phyloP scores from a whole-genome alignment of 306 rosid species.

The Dalbergia oliveri region DNA sequence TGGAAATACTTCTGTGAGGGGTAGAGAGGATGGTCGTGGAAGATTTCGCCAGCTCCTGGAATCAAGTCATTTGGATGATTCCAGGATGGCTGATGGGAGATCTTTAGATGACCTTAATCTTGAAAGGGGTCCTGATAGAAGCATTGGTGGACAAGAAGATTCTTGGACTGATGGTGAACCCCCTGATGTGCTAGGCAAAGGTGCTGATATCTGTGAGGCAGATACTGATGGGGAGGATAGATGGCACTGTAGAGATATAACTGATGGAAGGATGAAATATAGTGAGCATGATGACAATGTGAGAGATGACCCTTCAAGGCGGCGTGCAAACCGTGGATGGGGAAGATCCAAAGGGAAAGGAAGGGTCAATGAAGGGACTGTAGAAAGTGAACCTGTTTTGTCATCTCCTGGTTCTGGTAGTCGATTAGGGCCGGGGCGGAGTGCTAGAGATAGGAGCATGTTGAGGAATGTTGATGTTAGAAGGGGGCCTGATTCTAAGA shows the following conservation, averaged over 20 bases:
- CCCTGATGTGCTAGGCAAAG: constrained; percentile 64
- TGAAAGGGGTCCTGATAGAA: constrained; percentile 72
- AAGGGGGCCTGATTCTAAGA: constrained; percentile 68
- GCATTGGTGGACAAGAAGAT: constrained; percentile 65
- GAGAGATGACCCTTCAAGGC: constrained; percentile 83
- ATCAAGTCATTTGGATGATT: constrained; percentile 74
- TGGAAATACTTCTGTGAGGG: constrained; percentile 55
- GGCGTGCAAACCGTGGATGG: constrained; percentile 78
- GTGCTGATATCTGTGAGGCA: constrained; percentile 51
- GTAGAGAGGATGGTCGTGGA: constrained; percentile 83
- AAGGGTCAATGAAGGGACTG: constrained; percentile 72
- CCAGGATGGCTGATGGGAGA: constrained; percentile 69
- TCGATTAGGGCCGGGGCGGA: constrained; percentile 71
- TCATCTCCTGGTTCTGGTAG: constrained; percentile 82
- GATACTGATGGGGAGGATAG: constrained; percentile 74
- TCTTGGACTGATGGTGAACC: constrained; percentile 69
- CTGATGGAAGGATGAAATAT: constrained; percentile 73
- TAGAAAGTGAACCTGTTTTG: constrained; percentile 73
- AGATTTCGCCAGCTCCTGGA: constrained; percentile 82
- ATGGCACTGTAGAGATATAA: constrained; percentile 68
- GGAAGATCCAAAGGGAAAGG: constrained; percentile 81
- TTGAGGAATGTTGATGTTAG: constrained; percentile 63
- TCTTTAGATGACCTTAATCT: constrained; percentile 68
- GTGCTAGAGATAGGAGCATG: constrained; percentile 66
- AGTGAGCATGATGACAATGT: constrained; percentile 81